A percentile compares a stretch with the other conserved stretches of the same genome.
Evolutionary conservation across 805 yeast genomes (phyloP).

Genomic region (Wickerhamomyces rabaulensis): DNA sequence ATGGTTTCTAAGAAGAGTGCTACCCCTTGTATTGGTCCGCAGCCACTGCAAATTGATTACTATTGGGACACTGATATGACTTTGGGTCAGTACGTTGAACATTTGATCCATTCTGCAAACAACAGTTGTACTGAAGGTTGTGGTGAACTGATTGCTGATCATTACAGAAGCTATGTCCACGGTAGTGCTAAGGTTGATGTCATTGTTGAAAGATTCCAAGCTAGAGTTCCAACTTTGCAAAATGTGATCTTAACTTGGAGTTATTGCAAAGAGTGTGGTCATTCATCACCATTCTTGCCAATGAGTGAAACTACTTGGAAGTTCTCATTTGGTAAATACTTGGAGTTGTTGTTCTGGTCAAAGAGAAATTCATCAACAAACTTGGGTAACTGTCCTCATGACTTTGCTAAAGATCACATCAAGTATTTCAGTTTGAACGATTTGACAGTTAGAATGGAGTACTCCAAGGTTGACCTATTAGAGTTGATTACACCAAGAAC

Average conservation of each 20-base stretch:
- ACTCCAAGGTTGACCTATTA: slow-evolving; percentile 66
- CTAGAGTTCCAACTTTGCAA: slow-evolving; percentile 53
- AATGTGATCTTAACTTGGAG: slow-evolving; percentile 87
- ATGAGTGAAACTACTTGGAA: slow-evolving; percentile 88
- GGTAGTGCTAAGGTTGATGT: slow-evolving; percentile 81
- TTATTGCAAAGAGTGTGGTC: slow-evolving; percentile 74
- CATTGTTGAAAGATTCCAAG: slow-evolving; percentile 55
- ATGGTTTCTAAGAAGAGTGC: slow-evolving; percentile 79
- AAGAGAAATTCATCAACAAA: slow-evolving; percentile 48
- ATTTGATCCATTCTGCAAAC: slow-evolving; percentile 60
- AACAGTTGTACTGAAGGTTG: slow-evolving; percentile 78
- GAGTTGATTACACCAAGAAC: slow-evolving; percentile 77
- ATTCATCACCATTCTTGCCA: slow-evolving; percentile 68
- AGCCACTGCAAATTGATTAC: slow-evolving; percentile 73
- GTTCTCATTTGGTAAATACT: slow-evolving; percentile 87
- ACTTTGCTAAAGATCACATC: slow-evolving; percentile 74
- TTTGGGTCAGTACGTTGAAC: slow-evolving; percentile 84
- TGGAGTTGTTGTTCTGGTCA: slow-evolving; percentile 83
- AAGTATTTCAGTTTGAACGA: slow-evolving; percentile 82
- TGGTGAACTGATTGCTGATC: slow-evolving; percentile 63
- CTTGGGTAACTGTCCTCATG: slow-evolving; percentile 69
- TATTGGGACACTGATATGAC: slow-evolving; percentile 90
- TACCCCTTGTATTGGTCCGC: slow-evolving; percentile 93
- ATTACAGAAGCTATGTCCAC: slow-evolving; percentile 83
- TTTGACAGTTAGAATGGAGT: slow-evolving; percentile 73